Conservation (phyloP, 768 basidiomycete genomes). For the Solioccasus polychromus region DNA sequence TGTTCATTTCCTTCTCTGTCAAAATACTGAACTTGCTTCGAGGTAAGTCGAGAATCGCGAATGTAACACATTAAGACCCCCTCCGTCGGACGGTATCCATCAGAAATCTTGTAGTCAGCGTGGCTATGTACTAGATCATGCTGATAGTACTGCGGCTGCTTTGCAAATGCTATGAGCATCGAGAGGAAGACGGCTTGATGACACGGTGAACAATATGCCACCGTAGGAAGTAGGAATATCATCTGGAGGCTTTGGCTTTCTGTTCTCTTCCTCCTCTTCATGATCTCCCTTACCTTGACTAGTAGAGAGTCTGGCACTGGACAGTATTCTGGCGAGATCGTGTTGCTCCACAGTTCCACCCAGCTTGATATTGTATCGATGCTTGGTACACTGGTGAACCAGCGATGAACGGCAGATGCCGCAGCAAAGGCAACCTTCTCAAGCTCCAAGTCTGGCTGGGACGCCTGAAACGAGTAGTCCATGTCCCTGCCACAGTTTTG, state of each 20-base stretch:
- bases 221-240: background rate
- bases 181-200: constrained; percentile 15
- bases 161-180: constrained; percentile 30
- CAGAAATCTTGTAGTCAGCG: constrained; percentile 3
- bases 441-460: background rate
- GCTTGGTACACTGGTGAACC: background rate
- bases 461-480: too few relatives aligned
- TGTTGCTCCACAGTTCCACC: background rate
- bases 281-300: background rate
- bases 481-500: background rate
- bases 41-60: background rate
- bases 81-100: constrained; percentile 9
- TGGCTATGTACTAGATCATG: background rate
- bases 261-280: background rate
- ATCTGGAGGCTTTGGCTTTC: background rate
- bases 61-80: background rate
- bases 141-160: constrained; percentile 3
- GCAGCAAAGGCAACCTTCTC: background rate
- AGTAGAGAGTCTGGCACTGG: too few relatives aligned
- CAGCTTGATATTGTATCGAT: background rate
- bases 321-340: background rate
- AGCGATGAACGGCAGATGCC: constrained; percentile 1
- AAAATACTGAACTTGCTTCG: too few relatives aligned
- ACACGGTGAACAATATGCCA: constrained; percentile 19
- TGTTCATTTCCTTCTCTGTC: too few relatives aligned